Percentiles rank a stretch among this genome's conserved stretches.
Conservation (phyloP, 495 filamentous ascomycete species). For the Tetracladium setigerum region DNA sequence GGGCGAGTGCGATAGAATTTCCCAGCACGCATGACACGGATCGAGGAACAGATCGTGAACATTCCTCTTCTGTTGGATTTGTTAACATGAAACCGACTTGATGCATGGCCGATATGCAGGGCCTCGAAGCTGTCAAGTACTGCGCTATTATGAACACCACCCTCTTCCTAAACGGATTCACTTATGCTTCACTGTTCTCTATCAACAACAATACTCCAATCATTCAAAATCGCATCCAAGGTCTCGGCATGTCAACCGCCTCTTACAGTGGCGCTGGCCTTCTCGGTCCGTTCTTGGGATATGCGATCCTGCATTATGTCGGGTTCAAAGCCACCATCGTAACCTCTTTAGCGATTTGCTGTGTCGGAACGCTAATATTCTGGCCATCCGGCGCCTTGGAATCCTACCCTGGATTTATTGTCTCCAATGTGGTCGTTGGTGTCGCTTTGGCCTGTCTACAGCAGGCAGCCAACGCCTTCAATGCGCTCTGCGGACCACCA, state of each 20-base stretch:
- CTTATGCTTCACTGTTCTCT: constrained; percentile 73
- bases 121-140: constrained; percentile 35
- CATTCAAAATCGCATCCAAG: constrained; percentile 28
- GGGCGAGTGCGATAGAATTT: no score
- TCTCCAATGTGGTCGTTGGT: constrained; percentile 54
- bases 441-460: constrained; percentile 54
- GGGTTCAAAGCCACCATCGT: constrained; percentile 54
- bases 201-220: constrained; percentile 51
- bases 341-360: constrained; percentile 47
- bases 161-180: constrained; percentile 79
- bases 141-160: constrained; percentile 58
- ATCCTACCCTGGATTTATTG: constrained; percentile 57
- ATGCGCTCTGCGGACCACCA: constrained; percentile 44
- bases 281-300: constrained; percentile 53
- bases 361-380: constrained; percentile 54
- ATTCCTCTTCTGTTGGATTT: constrained; percentile 60
- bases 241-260: constrained; percentile 27
- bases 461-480: constrained; percentile 57
- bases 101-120: constrained; percentile 54
- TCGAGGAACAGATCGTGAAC: constrained; percentile 12
- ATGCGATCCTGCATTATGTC: constrained; percentile 48
- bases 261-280: constrained; percentile 46
- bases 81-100: constrained; percentile 68
- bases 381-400: constrained; percentile 54
- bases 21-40: background rate